A percentile compares a stretch with the other conserved stretches of the same genome.
phyloP scores from a whole-genome alignment of 2,329 filamentous ascomycete genomes.

The Rutstroemia sydowiana region DNA sequence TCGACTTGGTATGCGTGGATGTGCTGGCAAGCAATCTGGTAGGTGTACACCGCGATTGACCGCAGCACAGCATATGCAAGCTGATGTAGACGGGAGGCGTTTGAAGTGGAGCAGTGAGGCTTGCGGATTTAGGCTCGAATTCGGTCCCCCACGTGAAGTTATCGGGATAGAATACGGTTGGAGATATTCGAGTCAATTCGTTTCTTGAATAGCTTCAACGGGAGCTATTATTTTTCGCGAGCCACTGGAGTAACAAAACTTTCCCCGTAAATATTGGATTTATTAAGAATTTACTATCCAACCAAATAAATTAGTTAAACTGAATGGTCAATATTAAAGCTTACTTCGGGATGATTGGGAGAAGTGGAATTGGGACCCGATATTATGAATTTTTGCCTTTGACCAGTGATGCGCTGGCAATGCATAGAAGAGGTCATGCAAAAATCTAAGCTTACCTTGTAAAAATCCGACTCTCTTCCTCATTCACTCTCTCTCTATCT shows the following conservation, averaged over 20 bases:
- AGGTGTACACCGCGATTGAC: conserved; percentile 46
- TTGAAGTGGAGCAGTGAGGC: conserved; percentile 34
- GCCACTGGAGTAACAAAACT: conserved; percentile 20
- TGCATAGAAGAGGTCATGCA: conserved; percentile 27
- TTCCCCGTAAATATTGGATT: conserved; percentile 22
- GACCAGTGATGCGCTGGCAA: conserved; percentile 31
- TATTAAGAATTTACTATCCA: conserved; percentile 23
- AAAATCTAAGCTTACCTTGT: conserved; percentile 30
- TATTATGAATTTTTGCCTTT: conserved; percentile 22
- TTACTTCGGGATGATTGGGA: conserved; percentile 25
- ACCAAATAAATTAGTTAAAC: conserved; percentile 28
- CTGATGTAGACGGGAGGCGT: conserved; percentile 39
- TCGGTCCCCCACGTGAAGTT: conserved; percentile 25
- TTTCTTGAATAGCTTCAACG: conserved; percentile 18
- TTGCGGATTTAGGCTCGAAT: conserved; percentile 25
- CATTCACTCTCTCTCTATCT: no score
- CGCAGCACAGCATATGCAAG: conserved; percentile 53
- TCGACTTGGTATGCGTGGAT: conserved; percentile 47
- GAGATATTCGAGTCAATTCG: conserved; percentile 21
- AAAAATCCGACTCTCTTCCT: no score
- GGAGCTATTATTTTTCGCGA: conserved; percentile 18
- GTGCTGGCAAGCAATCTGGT: conserved; percentile 48
- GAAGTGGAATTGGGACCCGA: conserved; percentile 21
- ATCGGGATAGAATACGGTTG: conserved; percentile 17
- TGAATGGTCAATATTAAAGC: conserved; percentile 21